Evolutionary conservation across 306 rosid genomes (phyloP), one percentile per base, ranked within the genome.

Genomic region (Canavalia ensiformis): DNA sequence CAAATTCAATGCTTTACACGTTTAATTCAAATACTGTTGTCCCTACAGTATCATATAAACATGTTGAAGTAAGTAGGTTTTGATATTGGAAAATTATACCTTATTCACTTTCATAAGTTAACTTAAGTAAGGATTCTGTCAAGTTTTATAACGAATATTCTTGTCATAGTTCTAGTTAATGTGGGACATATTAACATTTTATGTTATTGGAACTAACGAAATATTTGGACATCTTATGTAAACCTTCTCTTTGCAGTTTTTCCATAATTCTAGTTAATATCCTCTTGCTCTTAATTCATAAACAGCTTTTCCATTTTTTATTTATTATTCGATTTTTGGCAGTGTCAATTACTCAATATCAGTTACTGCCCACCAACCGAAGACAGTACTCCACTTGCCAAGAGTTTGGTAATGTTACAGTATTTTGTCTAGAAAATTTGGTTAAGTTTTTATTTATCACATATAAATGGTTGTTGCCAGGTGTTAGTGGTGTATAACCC

Each of bases 331-430:
- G 68, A 31, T 34, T 47, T 18, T 33, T 60, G 44, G 13, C 68
- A 62, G 68, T 62, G 68, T 5, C 68, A 34, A 34, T 62, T 62
- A 62, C 45, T 62, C 45, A 62, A 62, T 13, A 60, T 60, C 44
- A 62, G 68, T 62, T 62, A 62, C 28, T 62, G 68, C 42, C 68
- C 68, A 34, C 45, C 44, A 34, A 62, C 68, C 33, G 68, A 62
- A 62, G 68, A 34, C 29, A 34, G 28, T 62, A 62, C 11, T 33
- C 29, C 68, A 34, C 68, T 11, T 33, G 45, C 2, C 4, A 62
- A 62, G 9, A 62, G 68, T 62, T 34, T 62, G 68, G 68, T 62
- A 62, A 47, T 62, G 44, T 62, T 34, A 62, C 45, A 44, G 11
- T 62, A 34, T 62, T 62, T 62, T 11, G 68, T 62, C 9, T 62